Evolutionary conservation across 768 basidiomycete species (phyloP).

Genomic region (Asterophora parasitica): DNA sequence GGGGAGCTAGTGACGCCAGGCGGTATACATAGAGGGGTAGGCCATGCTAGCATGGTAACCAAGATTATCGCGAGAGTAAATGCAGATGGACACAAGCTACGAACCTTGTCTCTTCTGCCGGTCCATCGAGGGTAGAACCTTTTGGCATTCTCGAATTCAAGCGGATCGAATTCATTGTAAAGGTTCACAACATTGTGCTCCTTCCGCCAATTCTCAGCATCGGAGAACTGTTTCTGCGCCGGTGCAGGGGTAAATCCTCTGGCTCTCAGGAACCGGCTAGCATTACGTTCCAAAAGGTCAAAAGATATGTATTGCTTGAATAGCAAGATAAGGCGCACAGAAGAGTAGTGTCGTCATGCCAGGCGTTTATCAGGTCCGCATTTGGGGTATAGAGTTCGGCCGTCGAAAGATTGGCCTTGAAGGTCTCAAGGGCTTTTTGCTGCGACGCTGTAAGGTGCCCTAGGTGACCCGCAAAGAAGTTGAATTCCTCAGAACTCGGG

Average conservation of each 20-base stretch:
- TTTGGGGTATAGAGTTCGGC: constrained; percentile 48
- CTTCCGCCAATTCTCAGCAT: constrained; percentile 64
- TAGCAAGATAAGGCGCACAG: constrained; percentile 39
- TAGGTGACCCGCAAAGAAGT: constrained; percentile 42
- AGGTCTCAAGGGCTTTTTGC: constrained; percentile 40
- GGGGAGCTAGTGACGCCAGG: constrained; percentile 52
- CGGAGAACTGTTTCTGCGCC: constrained; percentile 68
- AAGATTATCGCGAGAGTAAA: neutral
- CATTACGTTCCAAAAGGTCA: constrained; percentile 3
- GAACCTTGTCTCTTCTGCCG: constrained; percentile 69
- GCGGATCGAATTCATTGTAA: constrained; percentile 51
- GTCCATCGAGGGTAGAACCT: constrained; percentile 80
- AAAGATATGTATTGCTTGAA: neutral
- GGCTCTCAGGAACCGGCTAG: constrained; percentile 83
- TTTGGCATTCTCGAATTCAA: constrained; percentile 56
- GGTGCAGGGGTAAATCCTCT: constrained; percentile 57
- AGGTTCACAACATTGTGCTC: constrained; percentile 58
- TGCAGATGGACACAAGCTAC: constrained; percentile 7
- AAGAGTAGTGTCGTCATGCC: constrained; percentile 64
- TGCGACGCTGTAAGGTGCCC: constrained; percentile 51
- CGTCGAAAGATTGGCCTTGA: constrained; percentile 48
- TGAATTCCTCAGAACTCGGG: neutral
- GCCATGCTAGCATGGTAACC: constrained; percentile 41
- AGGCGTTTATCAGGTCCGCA: constrained; percentile 30
- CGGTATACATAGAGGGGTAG: constrained; percentile 75